These are phyloP conservation scores for Cucumis melo DNA, from an alignment of 306 rosid genomes.

Conservation along the genomic window DNA sequence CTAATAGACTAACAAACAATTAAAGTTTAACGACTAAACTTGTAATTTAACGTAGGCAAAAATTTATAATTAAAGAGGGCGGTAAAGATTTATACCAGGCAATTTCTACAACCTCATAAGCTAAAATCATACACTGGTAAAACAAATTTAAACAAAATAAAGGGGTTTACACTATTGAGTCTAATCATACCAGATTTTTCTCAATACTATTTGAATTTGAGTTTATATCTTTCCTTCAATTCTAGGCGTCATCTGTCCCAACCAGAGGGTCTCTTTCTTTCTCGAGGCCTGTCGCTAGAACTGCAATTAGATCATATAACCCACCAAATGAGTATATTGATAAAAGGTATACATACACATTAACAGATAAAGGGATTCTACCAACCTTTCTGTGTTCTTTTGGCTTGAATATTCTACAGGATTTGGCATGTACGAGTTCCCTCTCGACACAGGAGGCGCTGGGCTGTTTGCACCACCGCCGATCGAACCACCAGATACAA, in stretches of 20 bases:
- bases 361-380: neutral
- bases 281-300: constrained; percentile 51
- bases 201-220: neutral
- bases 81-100: neutral
- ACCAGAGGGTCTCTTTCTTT: constrained; percentile 82
- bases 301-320: constrained; percentile 30
- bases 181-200: neutral
- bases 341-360: neutral
- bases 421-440: constrained; percentile 27
- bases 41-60: no score
- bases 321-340: constrained; percentile 22
- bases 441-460: constrained; percentile 22
- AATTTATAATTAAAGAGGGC: neutral
- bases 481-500: constrained; percentile 86
- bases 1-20: no score
- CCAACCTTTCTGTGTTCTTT: constrained; percentile 50
- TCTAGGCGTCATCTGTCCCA: constrained; percentile 56
- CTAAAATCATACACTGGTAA: constrained; percentile 1
- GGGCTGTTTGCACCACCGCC: constrained; percentile 48
- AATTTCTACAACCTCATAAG: neutral
- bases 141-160: neutral
- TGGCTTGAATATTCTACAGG: constrained; percentile 32
- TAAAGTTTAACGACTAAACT: no score
- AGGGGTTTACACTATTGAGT: neutral
- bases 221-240: constrained; percentile 3